These are phyloP conservation scores for Trametes sanguinea DNA, from an alignment of 768 basidiomycete species.

Conservation along the genomic window DNA sequence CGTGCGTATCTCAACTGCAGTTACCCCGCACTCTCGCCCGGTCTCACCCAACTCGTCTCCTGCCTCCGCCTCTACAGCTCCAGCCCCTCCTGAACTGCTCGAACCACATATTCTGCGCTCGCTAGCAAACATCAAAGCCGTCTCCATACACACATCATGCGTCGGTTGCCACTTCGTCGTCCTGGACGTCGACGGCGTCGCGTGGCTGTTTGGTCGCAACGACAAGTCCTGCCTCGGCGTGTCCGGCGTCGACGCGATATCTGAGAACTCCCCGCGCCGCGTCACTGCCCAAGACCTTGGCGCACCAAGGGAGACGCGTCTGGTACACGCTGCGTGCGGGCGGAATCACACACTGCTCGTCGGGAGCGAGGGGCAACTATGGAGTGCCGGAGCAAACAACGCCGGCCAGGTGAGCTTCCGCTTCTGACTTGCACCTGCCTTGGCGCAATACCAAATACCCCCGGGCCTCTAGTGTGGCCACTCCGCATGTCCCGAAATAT, in stretches of 20 bases:
- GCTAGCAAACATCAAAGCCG: conserved; percentile 73
- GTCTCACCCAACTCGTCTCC: not conserved
- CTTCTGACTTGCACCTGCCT: not conserved
- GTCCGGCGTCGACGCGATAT: conserved; percentile 49
- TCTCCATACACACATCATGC: conserved; percentile 76
- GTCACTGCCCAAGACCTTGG: conserved; percentile 64
- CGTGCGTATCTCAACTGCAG: conserved; percentile 10
- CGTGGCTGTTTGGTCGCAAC: conserved; percentile 91
- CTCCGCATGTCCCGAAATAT: conserved; percentile 60
- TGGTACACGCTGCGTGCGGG: conserved; percentile 84
- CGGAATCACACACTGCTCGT: conserved; percentile 82
- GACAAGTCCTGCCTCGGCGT: conserved; percentile 68
- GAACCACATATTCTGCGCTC: conserved; percentile 91
- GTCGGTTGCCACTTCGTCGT: conserved; percentile 75
- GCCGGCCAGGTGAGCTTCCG: conserved; percentile 65
- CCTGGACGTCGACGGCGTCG: conserved; percentile 73
- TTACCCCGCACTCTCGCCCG: not conserved
- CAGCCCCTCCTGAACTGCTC: conserved; percentile 71
- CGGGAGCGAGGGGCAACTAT: conserved; percentile 77
- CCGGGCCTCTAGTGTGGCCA: conserved; percentile 64
- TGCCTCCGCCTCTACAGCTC: conserved; percentile 38
- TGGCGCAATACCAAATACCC: not conserved
- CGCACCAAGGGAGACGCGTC: conserved; percentile 49
- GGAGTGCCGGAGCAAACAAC: conserved; percentile 82
- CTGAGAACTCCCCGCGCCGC: conserved; percentile 72